A percentile compares a stretch with the other conserved stretches of the same genome.
These are phyloP conservation scores for Phytopythium aichiense DNA, from an alignment of 352 stramenopile genomes.

Conservation along the genomic window DNA sequence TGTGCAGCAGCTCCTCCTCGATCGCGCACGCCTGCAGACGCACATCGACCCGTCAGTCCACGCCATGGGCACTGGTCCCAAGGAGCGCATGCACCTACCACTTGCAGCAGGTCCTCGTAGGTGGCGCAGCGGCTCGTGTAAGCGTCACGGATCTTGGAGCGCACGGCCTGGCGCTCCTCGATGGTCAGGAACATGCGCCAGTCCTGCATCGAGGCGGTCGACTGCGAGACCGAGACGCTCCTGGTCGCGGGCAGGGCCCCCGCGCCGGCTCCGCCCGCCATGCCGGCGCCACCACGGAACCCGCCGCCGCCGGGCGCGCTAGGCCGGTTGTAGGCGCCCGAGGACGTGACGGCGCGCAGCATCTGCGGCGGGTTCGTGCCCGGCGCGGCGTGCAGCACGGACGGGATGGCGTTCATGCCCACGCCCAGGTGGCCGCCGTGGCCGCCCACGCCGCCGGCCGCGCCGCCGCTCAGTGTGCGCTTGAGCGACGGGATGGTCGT, in stretches of 20 bases:
- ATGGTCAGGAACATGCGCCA: constrained; percentile 90
- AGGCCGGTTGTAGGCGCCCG: constrained; percentile 75
- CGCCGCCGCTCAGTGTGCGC: constrained; percentile 75
- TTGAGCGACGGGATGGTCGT: constrained; percentile 83
- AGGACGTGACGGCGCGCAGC: constrained; percentile 77
- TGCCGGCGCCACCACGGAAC: constrained; percentile 21
- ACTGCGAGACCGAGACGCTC: constrained; percentile 61
- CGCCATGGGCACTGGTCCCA: not conserved
- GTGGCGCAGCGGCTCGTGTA: constrained; percentile 82
- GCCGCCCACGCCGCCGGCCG: constrained; percentile 32
- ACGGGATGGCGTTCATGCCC: constrained; percentile 77
- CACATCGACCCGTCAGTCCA: not conserved
- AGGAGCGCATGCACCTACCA: constrained; percentile 35
- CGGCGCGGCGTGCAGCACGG: constrained; percentile 62
- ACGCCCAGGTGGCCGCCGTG: constrained; percentile 31
- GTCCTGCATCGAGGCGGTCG: constrained; percentile 66
- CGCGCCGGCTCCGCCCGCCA: constrained; percentile 13
- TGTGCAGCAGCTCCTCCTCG: constrained; percentile 87
- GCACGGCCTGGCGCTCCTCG: constrained; percentile 84
- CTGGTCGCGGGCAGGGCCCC: constrained; percentile 34
- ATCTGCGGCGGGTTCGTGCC: constrained; percentile 80
- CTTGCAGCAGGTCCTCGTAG: constrained; percentile 88
- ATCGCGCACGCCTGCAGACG: constrained; percentile 71
- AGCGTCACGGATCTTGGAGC: constrained; percentile 83
- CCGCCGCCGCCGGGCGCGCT: constrained; percentile 12